These are phyloP conservation scores for Pezicula neosporulosa DNA, from an alignment of 2,329 filamentous ascomycete species.

Conservation along the genomic window DNA sequence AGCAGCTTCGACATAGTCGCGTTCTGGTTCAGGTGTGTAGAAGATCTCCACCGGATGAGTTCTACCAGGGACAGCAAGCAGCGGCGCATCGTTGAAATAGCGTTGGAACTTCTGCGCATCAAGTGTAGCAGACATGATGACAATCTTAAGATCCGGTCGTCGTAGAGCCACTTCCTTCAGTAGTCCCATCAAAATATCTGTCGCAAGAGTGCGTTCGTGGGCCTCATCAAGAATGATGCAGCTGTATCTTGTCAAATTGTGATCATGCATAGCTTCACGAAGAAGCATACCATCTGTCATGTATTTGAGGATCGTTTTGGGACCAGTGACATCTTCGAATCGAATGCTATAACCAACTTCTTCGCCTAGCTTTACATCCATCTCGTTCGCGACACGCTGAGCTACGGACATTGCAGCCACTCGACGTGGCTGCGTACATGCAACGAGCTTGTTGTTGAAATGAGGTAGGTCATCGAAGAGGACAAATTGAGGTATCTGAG, in stretches of 20 bases:
- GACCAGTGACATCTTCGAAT: constrained; percentile 91
- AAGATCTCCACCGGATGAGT: constrained; percentile 98
- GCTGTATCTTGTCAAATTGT: constrained; percentile 86
- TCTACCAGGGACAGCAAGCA: constrained; percentile 90
- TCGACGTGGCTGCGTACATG: constrained; percentile 95
- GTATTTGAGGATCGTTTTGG: constrained; percentile 93
- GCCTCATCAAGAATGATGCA: constrained; percentile 98
- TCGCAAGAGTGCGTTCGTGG: constrained; percentile 94
- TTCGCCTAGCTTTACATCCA: constrained; percentile 88
- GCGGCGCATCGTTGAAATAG: constrained; percentile 92
- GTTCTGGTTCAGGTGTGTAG: constrained; percentile 93
- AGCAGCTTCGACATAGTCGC: constrained; percentile 94
- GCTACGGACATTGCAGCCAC: constrained; percentile 98
- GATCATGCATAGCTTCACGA: constrained; percentile 94
- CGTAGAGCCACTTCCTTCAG: constrained; percentile 84
- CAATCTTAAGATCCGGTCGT: constrained; percentile 89
- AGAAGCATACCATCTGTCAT: constrained; percentile 99
- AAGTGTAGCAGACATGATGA: constrained; percentile 97
- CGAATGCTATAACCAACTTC: constrained; percentile 99
- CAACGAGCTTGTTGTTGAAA: constrained; percentile 80
- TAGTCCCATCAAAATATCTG: constrained; percentile 95
- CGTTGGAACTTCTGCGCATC: constrained; percentile 97
- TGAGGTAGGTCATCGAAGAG: constrained; percentile 95
- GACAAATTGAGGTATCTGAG: constrained; percentile 97
- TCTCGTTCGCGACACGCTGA: constrained; percentile 94